Evolutionary conservation across 768 basidiomycete genomes (phyloP).

Genomic region (Boletus reticulatus): DNA sequence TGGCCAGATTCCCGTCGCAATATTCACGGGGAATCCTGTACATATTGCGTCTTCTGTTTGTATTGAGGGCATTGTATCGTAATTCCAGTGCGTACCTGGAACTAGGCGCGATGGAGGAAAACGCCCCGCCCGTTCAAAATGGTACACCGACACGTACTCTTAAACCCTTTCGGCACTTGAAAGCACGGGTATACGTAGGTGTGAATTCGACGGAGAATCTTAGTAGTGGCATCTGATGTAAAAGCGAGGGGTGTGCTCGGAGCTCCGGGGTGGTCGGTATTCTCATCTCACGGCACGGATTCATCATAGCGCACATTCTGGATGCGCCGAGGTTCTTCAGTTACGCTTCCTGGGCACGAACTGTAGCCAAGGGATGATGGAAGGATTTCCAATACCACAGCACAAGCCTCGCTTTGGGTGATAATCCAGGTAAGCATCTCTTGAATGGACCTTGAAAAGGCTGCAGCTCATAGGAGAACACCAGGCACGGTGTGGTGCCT

Average conservation of each 20-base stretch:
- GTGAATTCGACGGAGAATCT: background rate
- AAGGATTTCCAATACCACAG: background rate
- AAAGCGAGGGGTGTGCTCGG: background rate
- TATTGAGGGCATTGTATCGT: background rate
- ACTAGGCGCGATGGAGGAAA: background rate
- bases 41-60: background rate
- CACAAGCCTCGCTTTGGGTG: background rate
- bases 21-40: background rate
- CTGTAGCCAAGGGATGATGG: too few species aligned
- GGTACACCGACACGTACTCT: background rate
- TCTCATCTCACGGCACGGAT: constrained; percentile 9
- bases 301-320: background rate
- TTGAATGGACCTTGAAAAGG: background rate
- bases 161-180: background rate
- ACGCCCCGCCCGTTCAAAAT: background rate
- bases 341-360: background rate
- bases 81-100: background rate
- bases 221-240: background rate
- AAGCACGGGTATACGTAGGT: background rate
- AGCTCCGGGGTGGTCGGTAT: constrained; percentile 3
- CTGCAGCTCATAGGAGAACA: background rate
- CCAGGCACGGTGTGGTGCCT: background rate
- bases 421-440: background rate
- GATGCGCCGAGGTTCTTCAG: background rate
- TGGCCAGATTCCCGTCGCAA: background rate